Evolutionary conservation across 1,284 basidiomycete genomes (phyloP).

Genomic region (Boletus mariae): DNA sequence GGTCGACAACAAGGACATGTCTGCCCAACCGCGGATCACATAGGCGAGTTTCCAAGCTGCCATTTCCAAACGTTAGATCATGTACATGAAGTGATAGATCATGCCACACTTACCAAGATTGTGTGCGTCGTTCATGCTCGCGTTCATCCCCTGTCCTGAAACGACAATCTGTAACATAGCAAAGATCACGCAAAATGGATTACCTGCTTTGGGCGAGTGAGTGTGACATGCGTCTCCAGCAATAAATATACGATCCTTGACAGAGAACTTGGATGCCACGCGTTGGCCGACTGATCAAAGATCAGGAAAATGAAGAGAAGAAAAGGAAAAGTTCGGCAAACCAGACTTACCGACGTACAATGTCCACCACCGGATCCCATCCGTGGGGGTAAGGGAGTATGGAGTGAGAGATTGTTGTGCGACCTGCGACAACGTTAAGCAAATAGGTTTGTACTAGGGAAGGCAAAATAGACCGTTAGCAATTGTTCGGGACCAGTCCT

Average conservation of each 20-base stretch:
- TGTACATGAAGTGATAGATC: background rate
- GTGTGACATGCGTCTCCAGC: slow-evolving; percentile 49
- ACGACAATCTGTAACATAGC: background rate
- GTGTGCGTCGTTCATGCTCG: slow-evolving; percentile 51
- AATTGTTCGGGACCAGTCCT: slow-evolving; percentile 43
- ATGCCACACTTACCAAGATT: slow-evolving; percentile 31
- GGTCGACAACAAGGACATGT: slow-evolving; percentile 53
- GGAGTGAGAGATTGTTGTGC: slow-evolving; percentile 36
- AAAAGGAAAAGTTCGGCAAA: background rate
- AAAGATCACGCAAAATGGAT: background rate
- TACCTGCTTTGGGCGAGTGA: slow-evolving; percentile 50
- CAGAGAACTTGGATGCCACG: slow-evolving; percentile 41
- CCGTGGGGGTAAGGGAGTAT: slow-evolving; percentile 41
- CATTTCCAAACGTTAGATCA: background rate
- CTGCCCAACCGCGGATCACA: slow-evolving; percentile 54
- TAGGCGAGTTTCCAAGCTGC: slow-evolving; percentile 56
- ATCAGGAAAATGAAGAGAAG: background rate
- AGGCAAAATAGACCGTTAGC: slow-evolving; percentile 28
- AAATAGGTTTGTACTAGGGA: background rate
- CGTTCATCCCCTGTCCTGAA: slow-evolving; percentile 71
- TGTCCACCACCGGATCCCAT: slow-evolving; percentile 47
- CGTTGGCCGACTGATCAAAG: slow-evolving; percentile 40
- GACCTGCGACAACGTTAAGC: slow-evolving; percentile 10
- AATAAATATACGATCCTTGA: slow-evolving; percentile 44
- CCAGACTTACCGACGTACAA: slow-evolving; percentile 35